These are phyloP conservation scores for Fraxinus xanthoxyloides DNA, from an alignment of 305 asterid genomes.

Conservation along the genomic window DNA sequence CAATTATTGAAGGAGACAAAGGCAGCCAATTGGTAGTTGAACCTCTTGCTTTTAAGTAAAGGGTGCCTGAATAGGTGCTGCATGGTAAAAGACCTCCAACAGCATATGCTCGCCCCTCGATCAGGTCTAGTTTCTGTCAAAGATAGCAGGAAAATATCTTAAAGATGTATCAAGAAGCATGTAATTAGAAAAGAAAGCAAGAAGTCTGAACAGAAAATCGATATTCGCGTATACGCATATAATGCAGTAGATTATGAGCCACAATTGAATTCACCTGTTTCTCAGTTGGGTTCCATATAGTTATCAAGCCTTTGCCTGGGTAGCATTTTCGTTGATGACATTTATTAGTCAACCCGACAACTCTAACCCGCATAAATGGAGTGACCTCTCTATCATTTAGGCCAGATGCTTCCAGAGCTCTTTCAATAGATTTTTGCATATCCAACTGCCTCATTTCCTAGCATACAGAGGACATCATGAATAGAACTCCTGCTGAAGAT, in stretches of 20 bases:
- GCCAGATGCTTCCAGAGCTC: conserved; percentile 83
- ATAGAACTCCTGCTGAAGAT: conserved; percentile 3
- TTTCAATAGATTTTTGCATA: conserved; percentile 62
- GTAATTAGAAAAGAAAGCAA: not conserved
- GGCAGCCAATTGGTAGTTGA: conserved; percentile 67
- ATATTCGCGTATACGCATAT: conserved; percentile 4
- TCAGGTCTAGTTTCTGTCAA: conserved; percentile 56
- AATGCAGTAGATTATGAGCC: conserved; percentile 15
- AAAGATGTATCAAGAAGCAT: conserved; percentile 9
- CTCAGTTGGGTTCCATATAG: conserved; percentile 90
- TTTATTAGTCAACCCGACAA: conserved; percentile 68
- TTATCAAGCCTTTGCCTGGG: conserved; percentile 64
- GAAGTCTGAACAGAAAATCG: not conserved
- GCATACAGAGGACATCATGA: conserved; percentile 20
- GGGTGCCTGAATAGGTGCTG: conserved; percentile 64
- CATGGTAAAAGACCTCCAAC: conserved; percentile 73
- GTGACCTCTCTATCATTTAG: conserved; percentile 70
- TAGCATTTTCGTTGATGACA: conserved; percentile 31
- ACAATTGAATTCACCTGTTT: conserved; percentile 54
- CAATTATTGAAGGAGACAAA: conserved; percentile 47
- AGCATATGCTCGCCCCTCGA: conserved; percentile 80
- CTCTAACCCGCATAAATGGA: conserved; percentile 83
- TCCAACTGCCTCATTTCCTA: conserved; percentile 66
- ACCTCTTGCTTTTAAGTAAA: conserved; percentile 79
- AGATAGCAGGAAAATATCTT: conserved; percentile 18